Percentiles rank a stretch among this genome's conserved stretches.
phyloP scores from a whole-genome alignment of 495 filamentous ascomycete genomes.

The Durotheca rogersii region DNA sequence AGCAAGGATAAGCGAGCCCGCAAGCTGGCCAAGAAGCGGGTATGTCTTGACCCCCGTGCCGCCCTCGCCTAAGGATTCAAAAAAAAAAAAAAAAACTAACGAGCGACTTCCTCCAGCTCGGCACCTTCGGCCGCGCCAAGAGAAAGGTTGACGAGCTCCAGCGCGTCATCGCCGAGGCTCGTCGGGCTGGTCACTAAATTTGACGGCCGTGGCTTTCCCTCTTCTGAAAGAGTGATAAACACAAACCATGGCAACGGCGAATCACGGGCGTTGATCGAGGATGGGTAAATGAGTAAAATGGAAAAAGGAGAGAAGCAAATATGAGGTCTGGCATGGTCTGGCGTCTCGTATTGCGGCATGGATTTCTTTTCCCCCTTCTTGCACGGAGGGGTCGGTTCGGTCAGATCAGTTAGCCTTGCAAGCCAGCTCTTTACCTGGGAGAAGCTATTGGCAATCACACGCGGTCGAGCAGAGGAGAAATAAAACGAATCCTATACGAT shows the following conservation, averaged over 20 bases:
- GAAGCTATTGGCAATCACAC: too few relatives aligned
- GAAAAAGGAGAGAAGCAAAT: conserved; percentile 13
- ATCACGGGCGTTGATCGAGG: too few relatives aligned
- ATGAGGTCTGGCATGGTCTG: conserved; percentile 28
- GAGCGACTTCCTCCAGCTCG: conserved; percentile 64
- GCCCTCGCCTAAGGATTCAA: conserved; percentile 1
- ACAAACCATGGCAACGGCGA: too few relatives aligned
- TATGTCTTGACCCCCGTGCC: conserved; percentile 45
- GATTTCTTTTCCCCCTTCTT: too few relatives aligned
- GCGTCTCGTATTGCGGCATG: conserved; percentile 34
- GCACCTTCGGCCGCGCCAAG: conserved; percentile 97
- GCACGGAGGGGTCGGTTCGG: conserved; percentile 23
- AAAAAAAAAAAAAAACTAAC: too few relatives aligned
- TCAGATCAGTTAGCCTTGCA: conserved; percentile 16
- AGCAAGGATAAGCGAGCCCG: conserved; percentile 98
- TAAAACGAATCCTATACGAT: too few relatives aligned
- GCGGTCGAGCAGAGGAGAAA: too few relatives aligned
- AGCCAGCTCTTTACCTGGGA: too few relatives aligned
- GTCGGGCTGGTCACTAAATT: conserved; percentile 74
- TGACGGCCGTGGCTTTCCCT: too few relatives aligned
- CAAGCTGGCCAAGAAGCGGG: conserved; percentile 99
- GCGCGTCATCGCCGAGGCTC: conserved; percentile 93
- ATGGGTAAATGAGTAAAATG: conserved; percentile 14
- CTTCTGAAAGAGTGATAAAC: too few relatives aligned
- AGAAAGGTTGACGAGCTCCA: conserved; percentile 98